phyloP scores from a whole-genome alignment of 306 rosid genomes.

The Gynostemma pentaphyllum region DNA sequence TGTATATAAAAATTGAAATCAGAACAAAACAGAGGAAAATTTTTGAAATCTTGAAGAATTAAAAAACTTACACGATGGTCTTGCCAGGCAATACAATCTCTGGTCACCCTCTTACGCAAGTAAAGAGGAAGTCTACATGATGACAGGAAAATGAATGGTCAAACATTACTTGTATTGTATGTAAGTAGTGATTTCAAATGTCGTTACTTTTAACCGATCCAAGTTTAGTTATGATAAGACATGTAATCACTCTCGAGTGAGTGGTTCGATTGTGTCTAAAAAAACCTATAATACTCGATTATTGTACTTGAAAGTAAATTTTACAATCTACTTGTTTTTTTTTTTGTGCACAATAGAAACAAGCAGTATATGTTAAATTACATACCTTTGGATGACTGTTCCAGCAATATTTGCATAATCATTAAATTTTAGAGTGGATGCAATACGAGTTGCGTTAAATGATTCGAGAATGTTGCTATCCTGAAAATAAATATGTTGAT shows the following conservation, averaged over 20 bases:
- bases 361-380: background rate
- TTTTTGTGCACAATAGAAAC: background rate
- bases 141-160: background rate
- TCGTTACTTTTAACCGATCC: too few relatives aligned
- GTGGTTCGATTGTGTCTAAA: too few relatives aligned
- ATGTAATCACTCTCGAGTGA: too few relatives aligned
- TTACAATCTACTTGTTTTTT: too few relatives aligned
- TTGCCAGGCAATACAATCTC: constrained; percentile 80
- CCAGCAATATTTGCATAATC: constrained; percentile 41
- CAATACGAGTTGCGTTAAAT: constrained; percentile 39
- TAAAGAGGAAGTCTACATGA: constrained; percentile 69
- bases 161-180: too few relatives aligned
- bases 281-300: too few relatives aligned
- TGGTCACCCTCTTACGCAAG: constrained; percentile 53
- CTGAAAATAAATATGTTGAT: too few relatives aligned
- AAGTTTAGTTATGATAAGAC: too few relatives aligned
- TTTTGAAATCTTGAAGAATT: too few relatives aligned
- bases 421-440: constrained; percentile 58
- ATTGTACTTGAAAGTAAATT: background rate
- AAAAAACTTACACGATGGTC: constrained; percentile 56
- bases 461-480: constrained; percentile 60
- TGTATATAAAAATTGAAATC: constrained; percentile 23
- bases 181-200: too few relatives aligned
- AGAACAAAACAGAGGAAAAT: background rate
- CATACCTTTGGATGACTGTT: constrained; percentile 68